Base-by-base conservation (phyloP, 1,284 basidiomycete species). In the Puccinia hordei region DNA sequence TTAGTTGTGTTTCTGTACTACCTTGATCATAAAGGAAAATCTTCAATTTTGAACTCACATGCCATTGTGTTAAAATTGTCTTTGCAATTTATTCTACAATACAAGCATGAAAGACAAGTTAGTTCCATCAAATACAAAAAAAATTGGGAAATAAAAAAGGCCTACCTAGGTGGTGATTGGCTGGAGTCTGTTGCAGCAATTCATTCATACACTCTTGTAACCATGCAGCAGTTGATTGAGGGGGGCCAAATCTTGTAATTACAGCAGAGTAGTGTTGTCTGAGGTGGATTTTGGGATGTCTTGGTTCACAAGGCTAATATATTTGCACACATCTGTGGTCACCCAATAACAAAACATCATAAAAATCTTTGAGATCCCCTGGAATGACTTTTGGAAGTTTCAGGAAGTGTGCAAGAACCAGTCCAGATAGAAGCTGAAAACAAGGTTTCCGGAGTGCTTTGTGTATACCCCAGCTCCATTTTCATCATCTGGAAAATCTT, bases 131-230 rank as follows among this genome's bases (percentile, higher is more conserved):
- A 3, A 44, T 27, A 17, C 6, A 41, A 27, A 9, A 55, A n/a
- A n/a, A n/a, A 19, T 19, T 6, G 22, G 6, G n/a, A 1, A 15
- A 38, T 3, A 22, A 68, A 41, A 27, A 9, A 68, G 41, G 27
- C 15, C 38, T n/a, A 38, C n/a, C n/a, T n/a, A n/a, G n/a, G n/a
- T 68, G 66, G 22, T 49, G 41, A 68, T 68, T 68, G 6, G 66
- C 49, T 15, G 66, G 66, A 13, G 49, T 8, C n/a, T 49, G 46
- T n/a, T 66, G 38, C 1, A 63, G 61, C 6, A 63, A 35, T 22
- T 30, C 61, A 35, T 63, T 63, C 30, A 63, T 8, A 2, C 61
- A 1, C 30, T 63, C 61, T 66, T 66, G 63, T 13, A 19, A 35
- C 38, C 63, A 66, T 66, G 63, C 38, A 6, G 38, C 63, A 2